Evolutionary conservation across 345 rosid species (phyloP), one percentile per base, ranked within the genome.

Genomic region (Pugionium cornutum): DNA sequence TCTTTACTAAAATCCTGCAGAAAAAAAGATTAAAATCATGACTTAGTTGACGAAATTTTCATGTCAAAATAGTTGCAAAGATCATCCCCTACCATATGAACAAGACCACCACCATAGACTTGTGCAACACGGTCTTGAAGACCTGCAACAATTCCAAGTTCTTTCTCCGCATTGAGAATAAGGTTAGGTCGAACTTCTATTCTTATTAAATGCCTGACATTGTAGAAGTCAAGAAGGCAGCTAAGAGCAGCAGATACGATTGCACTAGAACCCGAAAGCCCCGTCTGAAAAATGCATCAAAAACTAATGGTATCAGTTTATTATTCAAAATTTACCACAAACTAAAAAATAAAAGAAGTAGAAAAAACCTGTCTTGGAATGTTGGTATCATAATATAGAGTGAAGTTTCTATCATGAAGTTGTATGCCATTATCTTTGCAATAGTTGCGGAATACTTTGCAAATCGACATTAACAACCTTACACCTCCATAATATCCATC

Each of bases 71-170:
- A 18, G 18, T 18, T 18, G 18, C 18, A 18, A 40, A 66, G 51
- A 10, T 63, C 9, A 26, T 7, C 6, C 1, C 10, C 1, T 47
- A 92, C 96, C 97, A 89, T 92, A 80, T 86, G 82, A 66, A 89
- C 94, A 63, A 92, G 96, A 64, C 98, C 98, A 10, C 70, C 70
- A 35, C 97, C 97, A 73, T 88, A 92, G 34, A 89, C 88, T 69
- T 89, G 98, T 3, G 91, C 97, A 56, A 92, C 97, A 50, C 96
- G 82, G 77, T 92, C 97, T 75, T 87, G 98, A 74, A 92, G 94
- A 64, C 98, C 98, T 32, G 98, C 97, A 71, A 89, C 86, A 44
- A 89, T 89, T 39, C 98, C 96, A 29, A 92, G 89, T 70, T 88
- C 87, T 71, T 86, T 64, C 81, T 92, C 97, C 1, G 96, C 94